Conservation (phyloP, 1,284 basidiomycete genomes). For the Grifola frondosa region DNA sequence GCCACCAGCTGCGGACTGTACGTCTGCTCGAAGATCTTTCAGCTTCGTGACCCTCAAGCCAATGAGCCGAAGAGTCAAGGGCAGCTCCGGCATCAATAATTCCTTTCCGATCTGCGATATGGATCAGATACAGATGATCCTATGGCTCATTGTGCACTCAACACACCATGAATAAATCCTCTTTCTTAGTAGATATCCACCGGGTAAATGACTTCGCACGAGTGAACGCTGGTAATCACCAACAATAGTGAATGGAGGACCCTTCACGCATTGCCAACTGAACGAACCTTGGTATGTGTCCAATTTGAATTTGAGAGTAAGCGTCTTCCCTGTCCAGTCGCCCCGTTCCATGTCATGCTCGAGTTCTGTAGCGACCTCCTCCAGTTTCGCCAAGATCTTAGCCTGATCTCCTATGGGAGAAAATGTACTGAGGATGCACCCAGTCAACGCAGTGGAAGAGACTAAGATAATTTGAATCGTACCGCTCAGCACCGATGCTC, state of each 20-base stretch:
- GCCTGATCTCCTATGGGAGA: constrained; percentile 60
- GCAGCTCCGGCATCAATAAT: constrained; percentile 77
- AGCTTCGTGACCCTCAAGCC: constrained; percentile 83
- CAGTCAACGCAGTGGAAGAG: not conserved
- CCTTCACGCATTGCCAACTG: too few relatives aligned
- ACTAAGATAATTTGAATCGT: not conserved
- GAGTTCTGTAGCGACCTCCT: constrained; percentile 78
- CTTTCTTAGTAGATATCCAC: constrained; percentile 71
- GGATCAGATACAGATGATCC: not conserved
- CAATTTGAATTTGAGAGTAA: constrained; percentile 80
- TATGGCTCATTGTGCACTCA: not conserved
- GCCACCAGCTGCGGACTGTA: constrained; percentile 43
- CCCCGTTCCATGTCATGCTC: constrained; percentile 71
- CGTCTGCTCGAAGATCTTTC: constrained; percentile 66
- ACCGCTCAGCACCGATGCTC: constrained; percentile 89
- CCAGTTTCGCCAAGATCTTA: constrained; percentile 72
- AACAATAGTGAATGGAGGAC: too few relatives aligned
- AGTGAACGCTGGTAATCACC: constrained; percentile 79
- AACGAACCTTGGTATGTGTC: constrained; percentile 72
- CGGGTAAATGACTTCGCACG: constrained; percentile 76
- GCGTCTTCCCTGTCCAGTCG: constrained; percentile 74
- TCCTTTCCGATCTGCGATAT: constrained; percentile 70
- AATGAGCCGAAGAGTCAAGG: constrained; percentile 75
- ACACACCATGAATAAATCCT: constrained; percentile 75
- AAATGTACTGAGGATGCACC: constrained; percentile 61